These are phyloP conservation scores for Coniochaeta sp. DNA, from an alignment of 2,329 filamentous ascomycete genomes.

Conservation along the genomic window DNA sequence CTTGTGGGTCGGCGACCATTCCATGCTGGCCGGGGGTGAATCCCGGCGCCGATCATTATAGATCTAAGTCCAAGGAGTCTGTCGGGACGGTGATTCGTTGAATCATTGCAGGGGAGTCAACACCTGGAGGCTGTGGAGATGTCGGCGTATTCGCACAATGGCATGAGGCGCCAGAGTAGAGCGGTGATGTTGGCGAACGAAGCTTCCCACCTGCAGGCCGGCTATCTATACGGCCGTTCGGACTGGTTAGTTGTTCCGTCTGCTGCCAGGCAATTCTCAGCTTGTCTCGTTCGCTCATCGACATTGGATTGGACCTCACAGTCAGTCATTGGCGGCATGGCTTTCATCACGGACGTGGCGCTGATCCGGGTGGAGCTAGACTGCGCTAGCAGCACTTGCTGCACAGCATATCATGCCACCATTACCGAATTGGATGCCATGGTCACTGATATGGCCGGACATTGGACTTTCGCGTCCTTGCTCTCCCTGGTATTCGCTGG, in stretches of 20 bases:
- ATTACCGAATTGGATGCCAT: neutral
- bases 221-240: no score
- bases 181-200: no score
- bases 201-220: no score
- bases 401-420: neutral
- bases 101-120: neutral
- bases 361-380: neutral
- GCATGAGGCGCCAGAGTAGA: neutral
- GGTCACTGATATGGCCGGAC: neutral
- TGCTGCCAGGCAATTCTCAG: no score
- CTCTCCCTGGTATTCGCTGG: no score
- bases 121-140: no score
- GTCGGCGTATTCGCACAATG: neutral
- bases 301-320: neutral
- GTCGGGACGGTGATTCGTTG: no score
- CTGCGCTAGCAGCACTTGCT: neutral
- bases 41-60: neutral
- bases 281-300: neutral
- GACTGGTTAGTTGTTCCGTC: no score
- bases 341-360: neutral
- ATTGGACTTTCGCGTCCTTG: neutral
- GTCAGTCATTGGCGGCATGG: neutral
- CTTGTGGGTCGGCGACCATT: slow-evolving; percentile 1
- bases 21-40: neutral
- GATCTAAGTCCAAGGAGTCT: neutral